Evolutionary conservation across 345 rosid genomes (phyloP).

Genomic region (Aethionema arabicum): DNA sequence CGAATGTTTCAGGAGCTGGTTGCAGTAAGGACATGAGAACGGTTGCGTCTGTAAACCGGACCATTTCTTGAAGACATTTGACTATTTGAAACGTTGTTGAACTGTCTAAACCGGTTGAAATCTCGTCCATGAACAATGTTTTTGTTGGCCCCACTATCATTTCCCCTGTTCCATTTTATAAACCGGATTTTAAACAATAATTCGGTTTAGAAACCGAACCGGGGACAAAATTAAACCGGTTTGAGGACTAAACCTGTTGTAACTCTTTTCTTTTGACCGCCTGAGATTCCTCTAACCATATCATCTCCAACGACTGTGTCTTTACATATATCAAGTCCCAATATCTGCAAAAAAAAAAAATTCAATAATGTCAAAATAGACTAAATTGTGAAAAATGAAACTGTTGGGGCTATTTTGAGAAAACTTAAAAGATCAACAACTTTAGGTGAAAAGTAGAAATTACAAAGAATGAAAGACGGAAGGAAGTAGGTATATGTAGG

Average conservation of each 20-base stretch:
- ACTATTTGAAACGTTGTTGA: conserved; percentile 89
- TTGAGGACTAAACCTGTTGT: conserved; percentile 61
- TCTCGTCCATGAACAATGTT: conserved; percentile 89
- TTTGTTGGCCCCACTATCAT: conserved; percentile 97
- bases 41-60: conserved; percentile 68
- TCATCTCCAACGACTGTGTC: conserved; percentile 81
- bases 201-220: no score
- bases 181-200: background rate
- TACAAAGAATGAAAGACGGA: no score
- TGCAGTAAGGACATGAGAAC: conserved; percentile 79
- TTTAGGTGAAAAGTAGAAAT: conserved; percentile 21
- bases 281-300: conserved; percentile 83
- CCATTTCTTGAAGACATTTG: conserved; percentile 81
- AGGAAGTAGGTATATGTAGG: conserved; percentile 13
- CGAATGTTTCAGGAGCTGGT: conserved; percentile 92
- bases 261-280: conserved; percentile 85
- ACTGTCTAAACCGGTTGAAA: conserved; percentile 92
- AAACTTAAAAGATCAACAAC: background rate
- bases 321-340: conserved; percentile 85
- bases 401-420: conserved; percentile 20
- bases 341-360: conserved; percentile 40
- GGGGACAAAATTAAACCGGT: background rate
- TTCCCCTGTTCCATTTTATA: conserved; percentile 51
- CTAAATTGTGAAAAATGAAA: background rate
- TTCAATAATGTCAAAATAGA: background rate